Base-by-base conservation (phyloP, 108 stramenopile species). In the Pseudonitzschia multiseries region DNA sequence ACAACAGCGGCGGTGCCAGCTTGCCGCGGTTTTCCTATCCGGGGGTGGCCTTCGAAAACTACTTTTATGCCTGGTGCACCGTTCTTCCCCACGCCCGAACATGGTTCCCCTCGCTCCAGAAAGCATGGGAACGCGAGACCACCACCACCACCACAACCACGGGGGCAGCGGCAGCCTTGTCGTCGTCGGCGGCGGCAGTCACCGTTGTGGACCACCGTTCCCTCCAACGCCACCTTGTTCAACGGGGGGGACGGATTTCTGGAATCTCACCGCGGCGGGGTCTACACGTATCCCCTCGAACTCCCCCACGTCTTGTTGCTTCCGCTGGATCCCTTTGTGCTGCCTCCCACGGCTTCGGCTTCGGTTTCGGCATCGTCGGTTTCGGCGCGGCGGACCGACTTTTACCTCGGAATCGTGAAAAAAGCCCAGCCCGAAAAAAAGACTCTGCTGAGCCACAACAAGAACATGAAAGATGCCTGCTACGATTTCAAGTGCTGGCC, bases 1-100 rank as follows among this genome's bases (percentile, higher is more conserved):
- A 54, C 10, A 15, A 15, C 53, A 54, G 14, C 8, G 0, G 24
- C 14, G 14, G 14, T 8, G 14, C 8, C 53, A 0, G 14, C 14
- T 22, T 6, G 0, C 13, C 20, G 3, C 10, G n/a, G 0, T 62
- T 62, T 62, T 31, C 61, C 32, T 62, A 62, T 20, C 61, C 61
- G 32, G 32, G 32, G n/a, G 61, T 62, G n/a, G 36, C 29, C 5
- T 62, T 62, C 18, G 61, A 62, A 62, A 62, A 62, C 36, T 62
- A 62, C 20, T 4, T 62, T 4, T 40, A 36, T 36, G 32, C 61
- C 32, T 62, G 61, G 61, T 62, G 12, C 29, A 14, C 10, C 15
- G 61, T 62, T 13, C 36, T 62, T n/a, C 61, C 61, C n/a, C 61
- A 62, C n/a, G 36, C 20, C 6, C 32, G 18, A 14, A 26, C 20